Percentiles rank a stretch among this genome's conserved stretches.
Evolutionary conservation across 164 flowering plant genomes (phyloP).

Genomic region (Umbellularia californica): DNA sequence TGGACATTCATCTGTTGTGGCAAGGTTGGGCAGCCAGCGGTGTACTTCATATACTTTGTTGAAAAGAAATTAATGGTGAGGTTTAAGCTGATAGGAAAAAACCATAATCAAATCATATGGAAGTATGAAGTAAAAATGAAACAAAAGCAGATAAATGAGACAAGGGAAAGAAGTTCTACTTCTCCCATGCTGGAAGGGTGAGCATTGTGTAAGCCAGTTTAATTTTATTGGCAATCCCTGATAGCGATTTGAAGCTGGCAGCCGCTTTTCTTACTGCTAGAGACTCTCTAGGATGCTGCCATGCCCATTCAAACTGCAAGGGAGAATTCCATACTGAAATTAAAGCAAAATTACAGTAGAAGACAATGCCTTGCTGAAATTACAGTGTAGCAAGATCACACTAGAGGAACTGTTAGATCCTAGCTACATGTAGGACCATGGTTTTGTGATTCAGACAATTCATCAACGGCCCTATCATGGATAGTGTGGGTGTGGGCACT

Average conservation of each 20-base stretch:
- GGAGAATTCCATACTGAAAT: not conserved
- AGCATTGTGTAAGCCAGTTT: constrained; percentile 89
- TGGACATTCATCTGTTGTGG: constrained; percentile 66
- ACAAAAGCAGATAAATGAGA: not conserved
- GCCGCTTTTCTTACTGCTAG: constrained; percentile 78
- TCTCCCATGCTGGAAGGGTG: constrained; percentile 70
- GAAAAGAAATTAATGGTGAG: constrained; percentile 81
- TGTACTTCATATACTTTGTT: constrained; percentile 53
- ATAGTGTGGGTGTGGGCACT: too few species aligned
- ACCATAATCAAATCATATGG: not conserved
- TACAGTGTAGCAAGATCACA: not conserved
- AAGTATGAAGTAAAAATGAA: not conserved
- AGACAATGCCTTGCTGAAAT: too few species aligned
- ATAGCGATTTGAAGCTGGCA: constrained; percentile 54
- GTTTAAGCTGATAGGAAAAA: constrained; percentile 41
- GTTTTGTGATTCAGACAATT: not conserved
- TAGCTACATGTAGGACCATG: not conserved
- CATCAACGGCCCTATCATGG: too few species aligned
- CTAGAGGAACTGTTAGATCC: not conserved
- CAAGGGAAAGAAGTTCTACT: constrained; percentile 28
- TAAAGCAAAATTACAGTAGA: too few species aligned
- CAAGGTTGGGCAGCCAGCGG: constrained; percentile 64
- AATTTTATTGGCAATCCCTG: constrained; percentile 71
- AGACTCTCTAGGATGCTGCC: constrained; percentile 93
- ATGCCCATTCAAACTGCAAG: constrained; percentile 98